phyloP scores from a whole-genome alignment of 2,329 filamentous ascomycete genomes.

The Colletotrichum tropicicola region DNA sequence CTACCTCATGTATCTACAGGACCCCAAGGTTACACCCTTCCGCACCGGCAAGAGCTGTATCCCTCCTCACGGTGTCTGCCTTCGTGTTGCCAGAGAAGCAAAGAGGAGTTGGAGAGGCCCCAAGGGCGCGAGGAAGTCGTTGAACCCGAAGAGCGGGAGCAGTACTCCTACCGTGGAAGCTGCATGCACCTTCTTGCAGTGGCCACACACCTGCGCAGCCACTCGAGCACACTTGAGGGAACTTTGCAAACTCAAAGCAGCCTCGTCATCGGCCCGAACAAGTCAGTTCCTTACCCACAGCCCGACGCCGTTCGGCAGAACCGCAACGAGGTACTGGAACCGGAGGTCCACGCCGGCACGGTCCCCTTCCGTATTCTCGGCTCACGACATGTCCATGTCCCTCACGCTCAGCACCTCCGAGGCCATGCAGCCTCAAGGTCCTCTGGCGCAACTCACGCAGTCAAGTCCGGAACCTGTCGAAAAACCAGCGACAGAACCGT shows the following conservation, averaged over 20 bases:
- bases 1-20: slow-evolving; percentile 71
- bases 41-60: slow-evolving; percentile 70
- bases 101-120: slow-evolving; percentile 74
- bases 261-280: slow-evolving; percentile 51
- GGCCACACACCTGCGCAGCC: slow-evolving; percentile 71
- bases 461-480: slow-evolving; percentile 43
- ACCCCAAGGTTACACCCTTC: slow-evolving; percentile 74
- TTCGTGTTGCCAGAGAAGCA: slow-evolving; percentile 72
- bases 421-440: slow-evolving; percentile 70
- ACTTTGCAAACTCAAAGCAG: slow-evolving; percentile 66
- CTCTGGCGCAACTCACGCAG: slow-evolving; percentile 67
- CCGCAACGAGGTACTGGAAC: slow-evolving; percentile 58
- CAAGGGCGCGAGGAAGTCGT: slow-evolving; percentile 42
- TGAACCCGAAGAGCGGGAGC: slow-evolving; percentile 56
- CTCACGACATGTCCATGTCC: slow-evolving; percentile 70
- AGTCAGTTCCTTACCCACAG: slow-evolving; percentile 60
- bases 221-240: slow-evolving; percentile 71
- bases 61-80: slow-evolving; percentile 71
- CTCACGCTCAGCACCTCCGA: slow-evolving; percentile 70
- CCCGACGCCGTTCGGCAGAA: slow-evolving; percentile 64
- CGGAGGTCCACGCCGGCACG: slow-evolving; percentile 57
- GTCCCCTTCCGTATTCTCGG: slow-evolving; percentile 61
- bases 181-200: slow-evolving; percentile 61
- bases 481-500: slow-evolving; percentile 30
- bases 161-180: slow-evolving; percentile 62